phyloP scores from a whole-genome alignment of 441 rosid genomes.

The Viola pubescens region DNA sequence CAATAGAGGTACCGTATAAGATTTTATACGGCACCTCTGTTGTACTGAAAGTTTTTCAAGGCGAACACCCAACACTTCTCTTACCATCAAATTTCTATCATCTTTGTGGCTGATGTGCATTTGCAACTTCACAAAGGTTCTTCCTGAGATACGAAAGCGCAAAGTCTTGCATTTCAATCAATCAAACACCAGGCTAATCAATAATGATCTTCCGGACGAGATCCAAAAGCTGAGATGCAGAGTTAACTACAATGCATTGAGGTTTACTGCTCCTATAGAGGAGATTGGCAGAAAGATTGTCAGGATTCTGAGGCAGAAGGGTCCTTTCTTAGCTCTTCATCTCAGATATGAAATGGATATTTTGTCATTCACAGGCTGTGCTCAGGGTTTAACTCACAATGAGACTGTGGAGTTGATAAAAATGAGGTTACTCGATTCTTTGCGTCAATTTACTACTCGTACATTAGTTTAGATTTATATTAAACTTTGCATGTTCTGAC shows the following conservation, averaged over 20 bases:
- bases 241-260: not conserved
- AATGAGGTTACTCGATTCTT: not conserved
- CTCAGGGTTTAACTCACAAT: not conserved
- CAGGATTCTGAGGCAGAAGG: slow-evolving; percentile 1
- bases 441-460: not conserved
- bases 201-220: not conserved
- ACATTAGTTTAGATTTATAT: too few species aligned
- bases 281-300: slow-evolving; percentile 1
- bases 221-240: slow-evolving; percentile 7
- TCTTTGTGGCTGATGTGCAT: not conserved
- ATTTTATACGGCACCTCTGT: too few species aligned
- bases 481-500: not conserved
- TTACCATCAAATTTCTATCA: not conserved
- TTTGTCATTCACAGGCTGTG: not conserved
- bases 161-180: not conserved
- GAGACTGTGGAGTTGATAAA: not conserved
- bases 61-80: not conserved
- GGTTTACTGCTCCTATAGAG: not conserved
- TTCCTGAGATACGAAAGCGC: not conserved
- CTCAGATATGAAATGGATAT: slow-evolving; percentile 10
- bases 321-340: slow-evolving; percentile 4
- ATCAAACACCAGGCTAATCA: slow-evolving; percentile 1
- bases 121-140: not conserved
- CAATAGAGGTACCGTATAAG: not conserved
- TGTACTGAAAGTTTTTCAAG: not conserved